phyloP scores from a whole-genome alignment of 2,329 filamentous ascomycete genomes.

The Phyllosticta citrichinensis region DNA sequence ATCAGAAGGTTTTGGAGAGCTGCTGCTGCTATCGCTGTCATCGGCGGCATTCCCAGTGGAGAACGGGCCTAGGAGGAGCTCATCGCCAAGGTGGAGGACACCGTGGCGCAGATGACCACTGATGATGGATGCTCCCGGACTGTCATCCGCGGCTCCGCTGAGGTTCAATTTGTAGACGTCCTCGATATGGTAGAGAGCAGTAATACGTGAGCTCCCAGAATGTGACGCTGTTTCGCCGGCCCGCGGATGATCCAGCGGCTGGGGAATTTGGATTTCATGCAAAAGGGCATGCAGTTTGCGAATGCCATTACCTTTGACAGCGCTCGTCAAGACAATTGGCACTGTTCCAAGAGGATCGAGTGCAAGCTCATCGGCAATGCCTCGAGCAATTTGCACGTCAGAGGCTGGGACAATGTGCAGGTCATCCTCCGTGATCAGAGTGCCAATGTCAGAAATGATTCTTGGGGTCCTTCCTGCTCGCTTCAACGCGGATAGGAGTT shows the following conservation, averaged over 20 bases:
- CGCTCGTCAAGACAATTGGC: constrained; percentile 80
- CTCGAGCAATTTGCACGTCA: constrained; percentile 50
- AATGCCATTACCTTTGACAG: constrained; percentile 75
- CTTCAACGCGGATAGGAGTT: constrained; percentile 70
- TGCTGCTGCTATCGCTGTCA: constrained; percentile 27
- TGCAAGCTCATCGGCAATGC: constrained; percentile 24
- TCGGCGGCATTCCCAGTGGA: constrained; percentile 20
- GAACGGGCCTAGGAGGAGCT: constrained; percentile 67
- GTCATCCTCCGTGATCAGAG: constrained; percentile 31
- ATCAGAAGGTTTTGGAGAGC: constrained; percentile 14
- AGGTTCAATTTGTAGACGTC: constrained; percentile 61
- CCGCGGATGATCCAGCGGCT: constrained; percentile 2
- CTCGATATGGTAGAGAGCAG: constrained; percentile 72
- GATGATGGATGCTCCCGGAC: constrained; percentile 48
- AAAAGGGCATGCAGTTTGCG: constrained; percentile 73
- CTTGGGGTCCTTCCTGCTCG: constrained; percentile 61
- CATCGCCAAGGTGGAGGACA: constrained; percentile 65
- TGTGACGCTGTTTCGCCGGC: not conserved
- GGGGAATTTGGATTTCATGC: constrained; percentile 58
- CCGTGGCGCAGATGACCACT: constrained; percentile 80
- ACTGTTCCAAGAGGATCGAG: constrained; percentile 46
- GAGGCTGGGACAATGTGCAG: constrained; percentile 43
- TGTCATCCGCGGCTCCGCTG: constrained; percentile 14
- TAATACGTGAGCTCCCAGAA: not conserved
- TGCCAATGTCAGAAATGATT: constrained; percentile 43